phyloP scores from a whole-genome alignment of 2,329 filamentous ascomycete genomes.

The Elsinoe ampelina region DNA sequence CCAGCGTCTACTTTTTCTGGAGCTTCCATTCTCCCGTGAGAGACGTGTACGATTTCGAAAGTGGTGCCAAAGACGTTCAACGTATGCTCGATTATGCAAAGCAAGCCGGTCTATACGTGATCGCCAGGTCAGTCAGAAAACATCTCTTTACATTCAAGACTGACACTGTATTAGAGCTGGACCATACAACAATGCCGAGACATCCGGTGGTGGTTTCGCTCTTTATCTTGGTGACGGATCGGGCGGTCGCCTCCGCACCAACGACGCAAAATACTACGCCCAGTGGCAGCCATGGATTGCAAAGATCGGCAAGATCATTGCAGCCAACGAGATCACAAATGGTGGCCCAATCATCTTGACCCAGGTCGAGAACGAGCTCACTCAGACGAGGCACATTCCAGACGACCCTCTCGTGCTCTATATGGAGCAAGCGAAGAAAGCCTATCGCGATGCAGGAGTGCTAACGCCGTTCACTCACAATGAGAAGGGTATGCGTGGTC shows the following conservation, averaged over 20 bases:
- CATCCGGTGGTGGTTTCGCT: slow-evolving; percentile 52
- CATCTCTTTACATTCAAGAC: not conserved
- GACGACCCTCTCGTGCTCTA: slow-evolving; percentile 39
- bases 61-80: slow-evolving; percentile 45
- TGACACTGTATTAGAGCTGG: slow-evolving; percentile 37
- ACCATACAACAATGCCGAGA: slow-evolving; percentile 56
- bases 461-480: slow-evolving; percentile 50
- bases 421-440: slow-evolving; percentile 49
- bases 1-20: slow-evolving; percentile 25
- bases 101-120: slow-evolving; percentile 46
- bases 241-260: slow-evolving; percentile 46
- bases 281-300: slow-evolving; percentile 44
- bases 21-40: slow-evolving; percentile 21
- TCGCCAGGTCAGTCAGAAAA: slow-evolving; percentile 27
- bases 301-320: slow-evolving; percentile 42
- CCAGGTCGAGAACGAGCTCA: slow-evolving; percentile 50
- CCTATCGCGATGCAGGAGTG: slow-evolving; percentile 48
- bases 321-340: slow-evolving; percentile 47
- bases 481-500: slow-evolving; percentile 49
- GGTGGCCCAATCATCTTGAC: slow-evolving; percentile 49
- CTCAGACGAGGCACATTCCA: slow-evolving; percentile 31
- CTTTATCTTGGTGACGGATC: slow-evolving; percentile 52
- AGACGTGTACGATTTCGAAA: slow-evolving; percentile 39
- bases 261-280: slow-evolving; percentile 36
- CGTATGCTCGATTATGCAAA: slow-evolving; percentile 45